phyloP scores from a whole-genome alignment of 176 grass and related monocot species.

The Ampelocalamus luodianensis region DNA sequence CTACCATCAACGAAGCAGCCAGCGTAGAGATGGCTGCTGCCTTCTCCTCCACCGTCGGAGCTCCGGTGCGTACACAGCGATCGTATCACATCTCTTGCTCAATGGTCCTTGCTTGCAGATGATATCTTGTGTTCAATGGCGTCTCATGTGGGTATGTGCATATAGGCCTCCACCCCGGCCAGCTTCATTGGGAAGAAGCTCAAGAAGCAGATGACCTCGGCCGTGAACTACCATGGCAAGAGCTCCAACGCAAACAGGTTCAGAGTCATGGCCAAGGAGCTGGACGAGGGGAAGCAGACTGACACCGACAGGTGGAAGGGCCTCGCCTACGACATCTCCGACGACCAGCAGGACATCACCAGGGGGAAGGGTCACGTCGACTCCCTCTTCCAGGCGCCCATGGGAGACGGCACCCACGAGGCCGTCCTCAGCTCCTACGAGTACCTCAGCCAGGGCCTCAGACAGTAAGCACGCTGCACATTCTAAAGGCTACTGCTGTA shows the following conservation, averaged over 20 bases:
- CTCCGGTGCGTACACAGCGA: slow-evolving; percentile 50
- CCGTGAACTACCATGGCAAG: slow-evolving; percentile 56
- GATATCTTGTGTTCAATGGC: not conserved
- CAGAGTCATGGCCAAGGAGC: slow-evolving; percentile 57
- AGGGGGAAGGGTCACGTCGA: slow-evolving; percentile 83
- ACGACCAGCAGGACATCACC: slow-evolving; percentile 97
- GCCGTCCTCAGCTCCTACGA: slow-evolving; percentile 89
- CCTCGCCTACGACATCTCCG: slow-evolving; percentile 65
- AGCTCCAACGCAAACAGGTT: slow-evolving; percentile 47
- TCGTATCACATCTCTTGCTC: not conserved
- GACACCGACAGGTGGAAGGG: slow-evolving; percentile 60
- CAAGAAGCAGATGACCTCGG: slow-evolving; percentile 50
- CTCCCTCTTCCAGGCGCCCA: slow-evolving; percentile 83
- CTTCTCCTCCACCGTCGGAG: slow-evolving; percentile 76
- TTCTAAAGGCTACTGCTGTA: not conserved
- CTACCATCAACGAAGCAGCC: not conserved
- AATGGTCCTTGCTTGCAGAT: not conserved
- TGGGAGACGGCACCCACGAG: slow-evolving; percentile 80
- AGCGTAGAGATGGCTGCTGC: slow-evolving; percentile 63
- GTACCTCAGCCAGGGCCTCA: slow-evolving; percentile 84
- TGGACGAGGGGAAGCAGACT: slow-evolving; percentile 63
- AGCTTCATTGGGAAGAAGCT: slow-evolving; percentile 53
- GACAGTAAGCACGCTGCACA: slow-evolving; percentile 28
- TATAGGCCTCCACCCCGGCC: slow-evolving; percentile 50
- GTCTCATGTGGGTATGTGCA: not conserved